Base-by-base conservation (phyloP, 2,329 filamentous ascomycete species). In the Colletotrichum higginsianum region DNA sequence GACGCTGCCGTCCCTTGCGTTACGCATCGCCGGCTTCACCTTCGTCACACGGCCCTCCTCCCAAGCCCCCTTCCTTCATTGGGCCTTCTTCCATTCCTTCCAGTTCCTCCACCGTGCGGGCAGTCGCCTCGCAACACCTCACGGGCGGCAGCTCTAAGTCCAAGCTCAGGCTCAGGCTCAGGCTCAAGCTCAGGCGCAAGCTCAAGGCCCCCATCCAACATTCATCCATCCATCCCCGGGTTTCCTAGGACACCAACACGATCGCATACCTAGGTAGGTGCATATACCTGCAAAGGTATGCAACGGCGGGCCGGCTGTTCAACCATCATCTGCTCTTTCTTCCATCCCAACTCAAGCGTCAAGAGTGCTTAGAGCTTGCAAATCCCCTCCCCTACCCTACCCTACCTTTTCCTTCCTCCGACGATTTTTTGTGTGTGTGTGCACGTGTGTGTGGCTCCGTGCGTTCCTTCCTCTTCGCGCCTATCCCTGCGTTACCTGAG, bases 71-170 rank as follows among this genome's bases (percentile, higher is more conserved):
- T 62, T 53, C 61, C 61, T 53, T 44, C 21, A 53, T 30, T n/a
- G 21, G 61, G 61, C 61, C 21, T 13, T 63, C 38, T 55, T 46
- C 23, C 61, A 63, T 63, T 63, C 61, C 61, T 44, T 63, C 40
- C 58, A 38, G 16, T 13, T 23, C 8, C 35, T 42, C 30, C 26
- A 35, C 60, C 30, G 35, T 38, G 11, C 35, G 8, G 9, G 35
- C 11, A 38, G 9, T 61, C 44, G 23, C 57, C 30, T 44, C 30
- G 52, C 26, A 21, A 40, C 21, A 40, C 53, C 13, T 30, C 35
- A 38, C 35, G 35, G 35, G 35, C 35, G 9, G 35, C 35, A 38
- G 35, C 35, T 38, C 35, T 38, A 38, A 38, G 35, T 8, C 35
- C 42, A 49, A 21, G 46, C 42, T 15, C 53, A 16, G 12, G 35